A percentile compares a stretch with the other conserved stretches of the same genome.
These are phyloP conservation scores for Pholiota adiposa DNA, from an alignment of 1,284 basidiomycete species.

Conservation along the genomic window DNA sequence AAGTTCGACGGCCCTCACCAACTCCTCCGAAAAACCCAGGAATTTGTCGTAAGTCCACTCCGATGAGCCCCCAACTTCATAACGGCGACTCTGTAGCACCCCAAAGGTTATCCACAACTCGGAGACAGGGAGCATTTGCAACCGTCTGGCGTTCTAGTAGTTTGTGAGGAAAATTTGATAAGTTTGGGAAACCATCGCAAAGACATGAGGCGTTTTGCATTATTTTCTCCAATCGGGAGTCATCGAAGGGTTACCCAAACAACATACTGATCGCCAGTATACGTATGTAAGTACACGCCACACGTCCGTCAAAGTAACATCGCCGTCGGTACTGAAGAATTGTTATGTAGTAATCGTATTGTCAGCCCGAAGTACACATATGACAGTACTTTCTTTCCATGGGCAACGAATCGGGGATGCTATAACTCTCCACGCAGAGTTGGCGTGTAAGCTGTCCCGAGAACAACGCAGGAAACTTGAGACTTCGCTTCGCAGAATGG, in stretches of 20 bases:
- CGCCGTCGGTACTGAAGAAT: conserved; percentile 3
- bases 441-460: neutral
- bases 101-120: neutral
- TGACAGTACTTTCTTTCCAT: too few relatives aligned
- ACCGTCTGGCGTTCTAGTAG: neutral
- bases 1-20: neutral
- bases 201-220: neutral
- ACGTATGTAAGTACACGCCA: neutral
- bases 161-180: neutral
- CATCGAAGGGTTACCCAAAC: neutral
- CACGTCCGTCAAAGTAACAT: conserved; percentile 11
- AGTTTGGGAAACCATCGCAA: neutral
- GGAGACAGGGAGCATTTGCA: neutral
- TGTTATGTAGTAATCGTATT: too few relatives aligned
- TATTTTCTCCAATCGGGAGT: neutral
- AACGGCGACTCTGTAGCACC: neutral
- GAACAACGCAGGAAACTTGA: neutral
- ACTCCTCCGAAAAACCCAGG: neutral
- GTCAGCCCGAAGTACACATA: too few relatives aligned
- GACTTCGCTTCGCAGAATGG: neutral
- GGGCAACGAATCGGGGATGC: neutral
- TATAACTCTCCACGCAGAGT: too few relatives aligned
- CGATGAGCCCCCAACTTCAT: neutral
- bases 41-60: neutral
- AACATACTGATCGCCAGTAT: neutral